A percentile compares a stretch with the other conserved stretches of the same genome.
Conservation (phyloP, 306 rosid genomes). For the Prunus fruticosa region DNA sequence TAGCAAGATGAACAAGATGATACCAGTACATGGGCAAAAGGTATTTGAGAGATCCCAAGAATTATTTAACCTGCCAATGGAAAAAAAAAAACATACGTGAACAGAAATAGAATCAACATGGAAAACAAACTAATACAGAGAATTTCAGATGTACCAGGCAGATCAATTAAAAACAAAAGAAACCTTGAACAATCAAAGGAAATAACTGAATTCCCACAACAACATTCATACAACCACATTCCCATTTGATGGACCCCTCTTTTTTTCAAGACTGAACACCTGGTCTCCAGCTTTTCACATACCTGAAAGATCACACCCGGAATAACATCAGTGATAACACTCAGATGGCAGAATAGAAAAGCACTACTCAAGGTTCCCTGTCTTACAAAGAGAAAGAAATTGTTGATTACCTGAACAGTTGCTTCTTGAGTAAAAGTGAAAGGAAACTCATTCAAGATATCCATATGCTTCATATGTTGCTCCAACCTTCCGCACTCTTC, state of each 20-base stretch:
- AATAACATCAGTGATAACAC: constrained; percentile 6
- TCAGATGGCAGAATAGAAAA: background rate
- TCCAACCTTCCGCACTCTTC: constrained; percentile 81
- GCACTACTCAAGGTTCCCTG: background rate
- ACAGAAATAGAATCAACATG: constrained; percentile 7
- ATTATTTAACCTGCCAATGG: constrained; percentile 43
- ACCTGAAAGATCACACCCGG: constrained; percentile 38
- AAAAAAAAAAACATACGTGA: background rate
- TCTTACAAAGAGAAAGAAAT: background rate
- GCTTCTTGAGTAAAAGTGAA: constrained; percentile 71
- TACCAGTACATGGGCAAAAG: constrained; percentile 80
- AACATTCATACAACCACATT: constrained; percentile 81
- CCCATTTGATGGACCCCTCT: constrained; percentile 65
- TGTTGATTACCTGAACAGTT: constrained; percentile 51
- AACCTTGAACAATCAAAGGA: constrained; percentile 51
- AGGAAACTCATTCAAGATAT: constrained; percentile 63
- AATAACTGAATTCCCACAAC: constrained; percentile 52
- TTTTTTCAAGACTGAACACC: constrained; percentile 75
- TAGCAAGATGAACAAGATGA: constrained; percentile 23
- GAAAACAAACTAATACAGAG: background rate
- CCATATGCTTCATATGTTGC: constrained; percentile 58
- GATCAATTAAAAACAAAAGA: constrained; percentile 3
- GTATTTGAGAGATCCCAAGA: constrained; percentile 64
- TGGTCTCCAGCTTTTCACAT: constrained; percentile 62
- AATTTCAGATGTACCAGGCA: constrained; percentile 3